Base-by-base conservation (phyloP, 345 rosid species). In the Brassica nigra region DNA sequence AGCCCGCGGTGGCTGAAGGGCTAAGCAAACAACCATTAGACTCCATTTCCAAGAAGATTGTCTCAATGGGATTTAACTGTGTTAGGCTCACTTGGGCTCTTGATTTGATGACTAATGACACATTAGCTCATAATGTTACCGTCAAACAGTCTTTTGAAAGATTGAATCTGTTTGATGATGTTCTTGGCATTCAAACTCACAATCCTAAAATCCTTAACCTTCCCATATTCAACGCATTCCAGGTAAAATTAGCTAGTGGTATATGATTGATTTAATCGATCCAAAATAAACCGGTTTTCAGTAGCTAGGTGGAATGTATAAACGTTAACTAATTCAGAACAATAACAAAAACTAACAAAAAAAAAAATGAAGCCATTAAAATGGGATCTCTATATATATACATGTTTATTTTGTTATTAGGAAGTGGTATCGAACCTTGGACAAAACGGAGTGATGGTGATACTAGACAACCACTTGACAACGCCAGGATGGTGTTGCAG, bases 401-500 rank as follows among this genome's bases (percentile, higher is more conserved):
- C 18, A 18, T 18, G 18, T 18, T 18, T 18, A 18, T 18, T 18
- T 18, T 18, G 18, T 18, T 18, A 18, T 18, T 18, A 18, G 18
- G 89, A 79, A 52, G 97, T 91, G 77, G 98, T 93, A 72, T 68
- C 85, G 12, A 85, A 76, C 79, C 93, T 93, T 3, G 92, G 90
- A 16, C 78, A 80, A 12, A 85, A 88, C 81, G 79, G 84, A 15
- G 85, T 94, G 73, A 88, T 92, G 97, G 96, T 90, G 80, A 90
- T 94, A 69, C 67, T 90, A 1, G 97, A 94, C 85, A 92, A 92
- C 80, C 97, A 94, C 84, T 34, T 94, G 28, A 92, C 89, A 84
- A 86, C 78, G 57, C 97, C 98, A 1, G 94, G 96, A 16, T 94
- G 97, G 98, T 94, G 98, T 39, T 92, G 97, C 79, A 66, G 91